Evolutionary conservation across 2,329 filamentous ascomycete species (phyloP), one percentile per base, ranked within the genome.

Genomic region (Cladorrhinum sp.): DNA sequence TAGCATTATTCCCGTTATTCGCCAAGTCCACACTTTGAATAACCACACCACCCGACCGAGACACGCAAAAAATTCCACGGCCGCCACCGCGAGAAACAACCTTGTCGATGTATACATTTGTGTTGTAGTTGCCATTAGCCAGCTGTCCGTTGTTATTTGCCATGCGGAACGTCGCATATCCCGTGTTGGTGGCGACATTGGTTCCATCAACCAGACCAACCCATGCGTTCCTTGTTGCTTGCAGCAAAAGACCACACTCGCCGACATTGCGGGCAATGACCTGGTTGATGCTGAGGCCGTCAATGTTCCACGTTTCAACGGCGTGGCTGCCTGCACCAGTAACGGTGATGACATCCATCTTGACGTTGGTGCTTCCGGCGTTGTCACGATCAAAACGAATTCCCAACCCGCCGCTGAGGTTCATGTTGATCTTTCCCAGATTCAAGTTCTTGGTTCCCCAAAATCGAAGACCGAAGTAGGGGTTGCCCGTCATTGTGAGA

Each of bases 221-320:
- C 2, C 71, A 67, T 0, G 80, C 81, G 61, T 85, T 83, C 4
- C 71, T 78, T 0, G 81, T 81, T 45, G 75, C 78, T 58, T 85
- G 82, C 27, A 85, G 70, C 16, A 85, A 74, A n/a, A 85, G 65
- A 0, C 82, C 83, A n/a, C 73, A 82, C 70, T 85, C 82, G 48
- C 81, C 82, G 2, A 82, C 78, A 61, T 85, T 73, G 8, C 74
- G 73, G 1, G 82, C 83, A 36, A 85, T 79, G 48, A 85, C 82
- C 18, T 74, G 71, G 64, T 77, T 76, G 65, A 85, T 80, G 1
- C 69, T 74, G 2, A 85, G 75, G 10, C 79, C 78, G 63, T 84
- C 78, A 48, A 85, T 85, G 69, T 85, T 85, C 80, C 81, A 85
- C 0, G 79, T 82, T 71, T 85, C 83, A 32, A 85, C 80, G 2